Evolutionary conservation across 148 eudicot genomes (phyloP), one percentile per base, ranked within the genome.

Genomic region (Tetragonia tetragonoides): DNA sequence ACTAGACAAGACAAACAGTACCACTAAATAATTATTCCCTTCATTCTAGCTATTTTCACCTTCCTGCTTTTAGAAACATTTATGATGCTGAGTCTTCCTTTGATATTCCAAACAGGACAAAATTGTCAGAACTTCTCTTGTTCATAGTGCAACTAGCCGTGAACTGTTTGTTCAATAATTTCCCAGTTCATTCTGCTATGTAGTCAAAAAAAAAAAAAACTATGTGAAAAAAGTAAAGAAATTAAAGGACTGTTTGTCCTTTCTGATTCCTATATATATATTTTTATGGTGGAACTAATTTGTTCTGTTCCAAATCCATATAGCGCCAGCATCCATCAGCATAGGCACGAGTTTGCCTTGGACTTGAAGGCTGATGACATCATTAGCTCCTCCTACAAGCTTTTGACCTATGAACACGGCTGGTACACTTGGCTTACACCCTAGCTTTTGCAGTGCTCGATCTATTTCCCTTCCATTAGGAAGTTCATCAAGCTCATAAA

Each of bases 331-430:
- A 16, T 79, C 82, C 82, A 79, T 83, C 61, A 83, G 75, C 80
- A 79, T 79, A 24, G 85, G 85, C 69, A 83, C 82, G 39, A 83
- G 78, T 62, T 80, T 74, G 47, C 85, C 77, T 68, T 80, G 78
- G 57, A 85, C 85, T 69, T 85, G 88, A 67, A 83, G 86, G 80
- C 88, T 85, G 66, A 85, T 78, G 68, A 85, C 77, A 62, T 83
- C 84, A 47, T 85, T 80, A 53, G 87, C 85, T 38, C 87, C 87
- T 11, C 87, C 87, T 40, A 85, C 77, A 28, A 82, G 77, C 83
- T 83, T 83, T 46, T 81, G 85, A 46, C 88, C 88, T 57, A 85
- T 85, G 67, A 82, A 85, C 54, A 80, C 84, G 42, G 88, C 88
- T 66, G 86, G 86, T 39, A 81, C 83, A 41, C 81, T 68, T 71